Evolutionary conservation across 2,329 filamentous ascomycete genomes (phyloP).

Genomic region (Colletotrichum lentis): DNA sequence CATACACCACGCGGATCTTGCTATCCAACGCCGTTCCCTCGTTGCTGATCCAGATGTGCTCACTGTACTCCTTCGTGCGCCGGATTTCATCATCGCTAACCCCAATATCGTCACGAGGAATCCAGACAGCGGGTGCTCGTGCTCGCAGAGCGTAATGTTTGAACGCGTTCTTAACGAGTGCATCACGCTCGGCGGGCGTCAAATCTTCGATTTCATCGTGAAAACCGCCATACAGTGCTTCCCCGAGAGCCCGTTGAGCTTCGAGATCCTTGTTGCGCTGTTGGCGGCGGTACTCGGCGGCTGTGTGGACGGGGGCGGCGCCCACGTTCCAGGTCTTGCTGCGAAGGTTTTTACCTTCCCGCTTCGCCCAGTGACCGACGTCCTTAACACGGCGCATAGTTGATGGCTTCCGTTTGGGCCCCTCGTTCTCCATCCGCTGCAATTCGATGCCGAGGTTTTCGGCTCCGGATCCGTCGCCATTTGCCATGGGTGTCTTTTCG

Average conservation of each 20-base stretch:
- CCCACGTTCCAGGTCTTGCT: constrained; percentile 55
- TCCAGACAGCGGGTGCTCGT: constrained; percentile 88
- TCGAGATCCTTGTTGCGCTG: constrained; percentile 71
- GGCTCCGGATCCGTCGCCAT: constrained; percentile 41
- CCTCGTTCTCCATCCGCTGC: constrained; percentile 42
- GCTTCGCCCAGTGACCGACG: constrained; percentile 58
- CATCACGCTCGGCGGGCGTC: constrained; percentile 86
- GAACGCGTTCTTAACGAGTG: constrained; percentile 86
- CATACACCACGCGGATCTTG: constrained; percentile 83
- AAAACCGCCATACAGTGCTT: constrained; percentile 85
- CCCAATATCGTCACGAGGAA: constrained; percentile 88
- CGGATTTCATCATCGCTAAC: constrained; percentile 91
- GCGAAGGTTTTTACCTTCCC: constrained; percentile 58
- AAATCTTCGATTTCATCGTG: constrained; percentile 95
- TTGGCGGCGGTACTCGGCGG: constrained; percentile 57
- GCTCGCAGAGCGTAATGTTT: constrained; percentile 88
- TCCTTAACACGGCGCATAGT: constrained; percentile 58
- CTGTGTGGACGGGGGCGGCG: constrained; percentile 48
- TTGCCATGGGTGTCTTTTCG: constrained; percentile 54
- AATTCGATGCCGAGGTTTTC: constrained; percentile 49
- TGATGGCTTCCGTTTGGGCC: constrained; percentile 47
- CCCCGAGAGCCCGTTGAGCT: constrained; percentile 75
- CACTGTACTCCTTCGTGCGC: constrained; percentile 77
- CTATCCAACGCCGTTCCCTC: constrained; percentile 88
- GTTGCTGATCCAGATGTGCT: constrained; percentile 91